Conservation (phyloP, 2,329 filamentous ascomycete species). For the Talaromyces atroroseus region DNA sequence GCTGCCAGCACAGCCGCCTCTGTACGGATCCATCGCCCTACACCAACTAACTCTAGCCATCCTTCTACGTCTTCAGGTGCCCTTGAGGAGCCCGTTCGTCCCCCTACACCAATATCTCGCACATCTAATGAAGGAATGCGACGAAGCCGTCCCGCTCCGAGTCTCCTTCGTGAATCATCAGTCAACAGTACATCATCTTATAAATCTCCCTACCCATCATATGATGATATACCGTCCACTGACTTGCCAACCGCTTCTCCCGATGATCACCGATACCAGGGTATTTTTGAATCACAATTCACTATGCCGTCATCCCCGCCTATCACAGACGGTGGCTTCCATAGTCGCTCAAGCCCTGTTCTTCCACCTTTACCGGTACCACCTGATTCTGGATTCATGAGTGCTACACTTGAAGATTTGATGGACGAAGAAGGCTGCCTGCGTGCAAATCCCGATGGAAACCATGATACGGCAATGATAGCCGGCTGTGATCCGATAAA, state of each 20-base stretch:
- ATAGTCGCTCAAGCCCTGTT: conserved; percentile 73
- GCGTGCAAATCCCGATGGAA: conserved; percentile 13
- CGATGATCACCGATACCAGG: conserved; percentile 46
- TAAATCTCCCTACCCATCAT: conserved; percentile 36
- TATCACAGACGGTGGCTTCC: conserved; percentile 59
- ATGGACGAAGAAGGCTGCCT: conserved; percentile 56
- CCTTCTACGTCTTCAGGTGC: conserved; percentile 24
- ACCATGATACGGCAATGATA: neutral
- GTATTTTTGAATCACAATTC: conserved; percentile 61
- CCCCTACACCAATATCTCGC: conserved; percentile 41
- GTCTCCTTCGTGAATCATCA: conserved; percentile 59
- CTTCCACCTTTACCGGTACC: conserved; percentile 55
- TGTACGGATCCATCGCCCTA: conserved; percentile 74
- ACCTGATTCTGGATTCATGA: conserved; percentile 78
- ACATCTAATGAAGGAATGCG: conserved; percentile 25
- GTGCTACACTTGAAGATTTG: conserved; percentile 65
- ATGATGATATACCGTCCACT: conserved; percentile 30
- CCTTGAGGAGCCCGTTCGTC: conserved; percentile 41
- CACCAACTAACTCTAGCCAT: conserved; percentile 42
- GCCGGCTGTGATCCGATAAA: neutral
- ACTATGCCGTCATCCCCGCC: conserved; percentile 90
- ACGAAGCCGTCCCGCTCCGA: conserved; percentile 36
- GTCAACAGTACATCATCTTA: conserved; percentile 39
- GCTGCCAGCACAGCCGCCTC: conserved; percentile 86
- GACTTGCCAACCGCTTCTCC: conserved; percentile 47